Percentiles rank a stretch among this genome's conserved stretches.
Conservation (phyloP, 176 grass and related monocot genomes). For the Thalia dealbata region DNA sequence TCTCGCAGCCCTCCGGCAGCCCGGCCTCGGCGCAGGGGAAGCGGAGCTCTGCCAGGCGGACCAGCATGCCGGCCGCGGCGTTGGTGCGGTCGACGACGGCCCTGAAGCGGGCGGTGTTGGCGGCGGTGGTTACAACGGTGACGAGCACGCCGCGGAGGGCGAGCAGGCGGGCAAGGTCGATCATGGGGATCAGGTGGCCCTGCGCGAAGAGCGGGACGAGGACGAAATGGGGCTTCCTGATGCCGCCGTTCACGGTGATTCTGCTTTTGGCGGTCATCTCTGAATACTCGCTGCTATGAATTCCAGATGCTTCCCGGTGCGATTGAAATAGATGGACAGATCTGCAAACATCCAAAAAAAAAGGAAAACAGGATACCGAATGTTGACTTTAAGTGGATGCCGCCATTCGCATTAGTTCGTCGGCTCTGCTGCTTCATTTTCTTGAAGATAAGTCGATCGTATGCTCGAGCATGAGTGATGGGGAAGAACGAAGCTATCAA, state of each 20-base stretch:
- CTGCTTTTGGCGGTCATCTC: not conserved
- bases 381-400: too few relatives aligned
- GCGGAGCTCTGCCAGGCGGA: slow-evolving; percentile 13
- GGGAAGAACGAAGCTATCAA: too few relatives aligned
- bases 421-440: too few relatives aligned
- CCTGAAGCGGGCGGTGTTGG: slow-evolving; percentile 25
- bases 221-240: slow-evolving; percentile 20
- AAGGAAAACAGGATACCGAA: too few relatives aligned
- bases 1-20: slow-evolving; percentile 25
- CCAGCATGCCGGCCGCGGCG: not conserved
- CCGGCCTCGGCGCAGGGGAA: slow-evolving; percentile 15
- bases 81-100: slow-evolving; percentile 14
- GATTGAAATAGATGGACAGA: too few relatives aligned
- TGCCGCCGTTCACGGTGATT: slow-evolving; percentile 2
- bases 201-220: slow-evolving; percentile 24
- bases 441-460: too few relatives aligned
- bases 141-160: slow-evolving; percentile 12
- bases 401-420: too few relatives aligned
- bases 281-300: too few relatives aligned
- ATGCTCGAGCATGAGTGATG: too few relatives aligned
- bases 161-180: slow-evolving; percentile 17
- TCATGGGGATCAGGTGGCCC: slow-evolving; percentile 24
- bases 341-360: too few relatives aligned
- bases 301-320: too few relatives aligned
- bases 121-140: slow-evolving; percentile 28